These are phyloP conservation scores for Pseudogymnoascus sp. DNA, from an alignment of 2,329 filamentous ascomycete genomes.

Conservation along the genomic window DNA sequence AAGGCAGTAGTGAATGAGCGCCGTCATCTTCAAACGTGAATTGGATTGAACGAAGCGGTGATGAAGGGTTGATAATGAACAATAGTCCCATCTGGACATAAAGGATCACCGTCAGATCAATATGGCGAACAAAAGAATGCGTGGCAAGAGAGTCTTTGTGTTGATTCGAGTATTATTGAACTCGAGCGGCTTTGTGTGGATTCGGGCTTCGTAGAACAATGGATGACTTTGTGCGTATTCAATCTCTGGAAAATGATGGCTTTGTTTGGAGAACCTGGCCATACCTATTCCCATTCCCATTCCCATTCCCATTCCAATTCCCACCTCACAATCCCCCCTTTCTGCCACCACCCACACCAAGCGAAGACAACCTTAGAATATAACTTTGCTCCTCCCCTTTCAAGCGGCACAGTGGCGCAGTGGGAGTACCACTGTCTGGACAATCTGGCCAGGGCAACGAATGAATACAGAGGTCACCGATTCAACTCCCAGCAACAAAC, in stretches of 20 bases:
- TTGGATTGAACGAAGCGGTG: neutral
- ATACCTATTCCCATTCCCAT: neutral
- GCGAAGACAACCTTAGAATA: neutral
- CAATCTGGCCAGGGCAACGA: neutral
- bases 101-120: neutral
- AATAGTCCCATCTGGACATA: neutral
- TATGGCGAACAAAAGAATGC: neutral
- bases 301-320: neutral
- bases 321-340: neutral
- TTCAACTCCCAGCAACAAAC: neutral
- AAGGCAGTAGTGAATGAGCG: neutral
- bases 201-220: neutral
- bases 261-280: neutral
- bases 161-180: neutral
- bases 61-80: neutral
- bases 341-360: neutral
- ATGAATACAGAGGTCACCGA: neutral
- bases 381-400: neutral
- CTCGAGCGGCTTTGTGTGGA: neutral
- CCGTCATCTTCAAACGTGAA: neutral
- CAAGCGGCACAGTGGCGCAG: slow-evolving; percentile 5
- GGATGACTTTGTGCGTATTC: neutral
- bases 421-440: slow-evolving; percentile 5
- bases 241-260: neutral
- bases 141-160: neutral